Conservation (phyloP, 179 eudicot genomes). For the Amaranthus tricolor region DNA sequence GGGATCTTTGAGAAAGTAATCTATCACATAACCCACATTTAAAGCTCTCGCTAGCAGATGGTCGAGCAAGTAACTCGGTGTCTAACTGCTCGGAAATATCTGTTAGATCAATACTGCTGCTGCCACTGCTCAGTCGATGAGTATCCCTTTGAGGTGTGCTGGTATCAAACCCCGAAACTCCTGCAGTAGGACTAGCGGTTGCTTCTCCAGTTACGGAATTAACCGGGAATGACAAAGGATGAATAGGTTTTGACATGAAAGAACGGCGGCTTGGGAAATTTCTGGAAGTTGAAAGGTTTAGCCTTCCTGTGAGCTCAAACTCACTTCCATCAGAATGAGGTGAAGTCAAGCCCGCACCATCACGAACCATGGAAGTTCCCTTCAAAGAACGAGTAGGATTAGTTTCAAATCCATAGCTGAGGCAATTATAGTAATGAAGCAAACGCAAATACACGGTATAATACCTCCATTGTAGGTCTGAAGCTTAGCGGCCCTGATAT, state of each 20-base stretch:
- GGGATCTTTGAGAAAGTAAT: constrained; percentile 85
- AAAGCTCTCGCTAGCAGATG: constrained; percentile 31
- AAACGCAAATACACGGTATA: constrained; percentile 1
- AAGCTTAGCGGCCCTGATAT: constrained; percentile 61
- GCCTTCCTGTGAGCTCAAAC: constrained; percentile 54
- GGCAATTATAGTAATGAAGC: constrained; percentile 4
- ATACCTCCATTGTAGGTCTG: constrained; percentile 83
- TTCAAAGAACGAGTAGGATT: constrained; percentile 25
- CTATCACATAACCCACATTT: constrained; percentile 85
- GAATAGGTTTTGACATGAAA: constrained; percentile 86
- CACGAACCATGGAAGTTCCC: constrained; percentile 63
- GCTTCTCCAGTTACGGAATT: constrained; percentile 49
- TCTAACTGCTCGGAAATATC: constrained; percentile 56
- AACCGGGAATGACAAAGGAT: constrained; percentile 67
- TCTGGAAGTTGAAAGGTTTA: constrained; percentile 54
- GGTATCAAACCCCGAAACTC: constrained; percentile 43
- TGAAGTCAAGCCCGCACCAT: constrained; percentile 64
- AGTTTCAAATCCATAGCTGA: not conserved
- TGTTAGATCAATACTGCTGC: constrained; percentile 63
- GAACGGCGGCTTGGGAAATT: constrained; percentile 70
- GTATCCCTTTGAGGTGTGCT: constrained; percentile 46
- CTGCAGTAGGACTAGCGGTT: constrained; percentile 28
- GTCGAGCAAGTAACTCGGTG: constrained; percentile 37
- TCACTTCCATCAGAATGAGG: constrained; percentile 87
- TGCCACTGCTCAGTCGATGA: constrained; percentile 59